Conservation (phyloP, 139 green algal genomes). For the Limnomonas spitsbergensis region DNA sequence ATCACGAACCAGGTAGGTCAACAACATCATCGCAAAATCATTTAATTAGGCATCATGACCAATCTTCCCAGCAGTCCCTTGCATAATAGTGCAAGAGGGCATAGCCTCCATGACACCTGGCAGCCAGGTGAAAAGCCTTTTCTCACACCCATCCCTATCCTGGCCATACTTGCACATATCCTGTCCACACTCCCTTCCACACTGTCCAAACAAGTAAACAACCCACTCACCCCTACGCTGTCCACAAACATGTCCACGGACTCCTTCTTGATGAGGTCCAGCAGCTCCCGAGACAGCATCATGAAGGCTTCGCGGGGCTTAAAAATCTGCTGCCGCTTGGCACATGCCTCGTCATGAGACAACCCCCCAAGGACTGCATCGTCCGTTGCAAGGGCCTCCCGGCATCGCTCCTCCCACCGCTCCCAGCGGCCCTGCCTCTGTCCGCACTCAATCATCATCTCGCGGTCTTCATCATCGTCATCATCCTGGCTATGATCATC, state of each 20-base stretch:
- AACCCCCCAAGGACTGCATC: neutral
- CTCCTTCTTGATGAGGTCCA: slow-evolving; percentile 45
- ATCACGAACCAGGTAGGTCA: too few species aligned
- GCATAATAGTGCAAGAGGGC: too few species aligned
- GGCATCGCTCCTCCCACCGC: neutral
- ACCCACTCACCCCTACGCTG: slow-evolving; percentile 39
- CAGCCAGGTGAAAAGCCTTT: too few species aligned
- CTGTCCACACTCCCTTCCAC: neutral
- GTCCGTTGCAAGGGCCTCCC: neutral
- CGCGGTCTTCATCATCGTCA: slow-evolving; percentile 11
- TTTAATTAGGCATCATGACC: too few species aligned
- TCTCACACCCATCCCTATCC: too few species aligned
- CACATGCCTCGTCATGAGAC: slow-evolving; percentile 20
- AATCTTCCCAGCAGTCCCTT: too few species aligned
- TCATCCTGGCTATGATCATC: neutral
- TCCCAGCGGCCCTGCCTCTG: slow-evolving; percentile 2
- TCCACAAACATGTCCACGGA: slow-evolving; percentile 38
- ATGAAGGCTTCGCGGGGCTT: slow-evolving; percentile 47
- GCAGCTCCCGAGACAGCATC: slow-evolving; percentile 64
- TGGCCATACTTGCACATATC: neutral
- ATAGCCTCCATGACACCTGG: too few species aligned
- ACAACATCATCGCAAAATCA: too few species aligned
- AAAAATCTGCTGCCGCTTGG: slow-evolving; percentile 55
- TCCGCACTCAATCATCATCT: slow-evolving; percentile 12
- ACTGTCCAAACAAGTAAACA: slow-evolving; percentile 37